Base-by-base conservation (phyloP, 331 rosid species). In the Malus hybrid region DNA sequence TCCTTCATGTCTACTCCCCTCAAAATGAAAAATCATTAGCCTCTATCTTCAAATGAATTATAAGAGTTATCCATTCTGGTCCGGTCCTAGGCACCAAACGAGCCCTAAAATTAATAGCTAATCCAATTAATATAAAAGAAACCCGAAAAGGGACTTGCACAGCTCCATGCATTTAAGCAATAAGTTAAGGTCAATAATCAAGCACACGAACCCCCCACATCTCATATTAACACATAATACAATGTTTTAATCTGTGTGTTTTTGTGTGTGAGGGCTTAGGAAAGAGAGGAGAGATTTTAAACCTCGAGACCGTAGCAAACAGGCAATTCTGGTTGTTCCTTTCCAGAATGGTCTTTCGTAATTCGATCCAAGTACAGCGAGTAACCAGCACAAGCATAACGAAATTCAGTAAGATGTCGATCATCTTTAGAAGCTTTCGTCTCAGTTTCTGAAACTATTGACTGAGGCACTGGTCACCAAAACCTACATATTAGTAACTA, bases 241-340 rank as follows among this genome's bases (percentile, higher is more conserved):
- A 29, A 34, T 19, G 20, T 19, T 65, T 65, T n/a, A 15, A 0
- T 32, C 27, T n/a, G 2, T 16, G 27, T 65, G 70, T 12, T 14
- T 62, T 11, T 32, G 22, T n/a, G 56, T 10, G 67, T 6, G n/a
- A 42, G n/a, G 22, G 52, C 6, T 10, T 39, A 52, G 22, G 52
- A n/a, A 16, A 20, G 32, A 33, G 63, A 19, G 65, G 75, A 15
- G 11, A 57, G 67, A 57, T 52, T 10, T 8, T 15, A 2, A 34
- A 73, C 77, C 77, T 61, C 69, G 1, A 73, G 10, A 27, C 77
- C 77, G 11, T 16, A 24, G 62, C 77, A 73, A 60, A 73, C 19
- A 6, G 77, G 77, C 55, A 73, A 42, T 60, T 73, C 67, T 22
- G 29, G 19, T 31, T 4, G 11, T 2, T 52, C 39, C 39, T 6